Percentiles rank a stretch among this genome's conserved stretches.
Evolutionary conservation across 2,329 filamentous ascomycete species (phyloP).

Genomic region (Diaporthe longicolla): DNA sequence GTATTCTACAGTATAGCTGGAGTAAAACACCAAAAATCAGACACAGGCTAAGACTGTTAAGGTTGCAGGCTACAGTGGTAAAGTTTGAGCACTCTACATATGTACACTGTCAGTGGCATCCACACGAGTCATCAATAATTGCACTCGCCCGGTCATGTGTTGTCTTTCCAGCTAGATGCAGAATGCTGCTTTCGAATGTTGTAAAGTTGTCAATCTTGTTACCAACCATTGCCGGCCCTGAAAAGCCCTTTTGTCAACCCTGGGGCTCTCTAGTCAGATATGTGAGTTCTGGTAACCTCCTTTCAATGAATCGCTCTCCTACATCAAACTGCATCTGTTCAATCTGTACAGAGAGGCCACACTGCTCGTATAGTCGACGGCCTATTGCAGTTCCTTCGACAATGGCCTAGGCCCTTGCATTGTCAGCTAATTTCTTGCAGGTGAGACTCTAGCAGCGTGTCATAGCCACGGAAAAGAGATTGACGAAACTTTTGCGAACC

Average conservation of each 20-base stretch:
- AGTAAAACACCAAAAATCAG: background rate
- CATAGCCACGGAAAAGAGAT: too few species aligned
- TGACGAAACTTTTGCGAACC: background rate
- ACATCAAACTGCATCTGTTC: constrained; percentile 14
- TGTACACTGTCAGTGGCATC: too few species aligned
- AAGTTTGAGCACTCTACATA: background rate
- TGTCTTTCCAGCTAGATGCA: background rate
- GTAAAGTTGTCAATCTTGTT: background rate
- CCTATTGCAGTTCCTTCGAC: constrained; percentile 17
- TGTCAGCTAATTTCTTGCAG: background rate
- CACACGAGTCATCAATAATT: background rate
- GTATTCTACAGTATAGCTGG: background rate
- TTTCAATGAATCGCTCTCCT: background rate
- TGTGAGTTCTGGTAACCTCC: background rate
- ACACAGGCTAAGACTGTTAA: background rate
- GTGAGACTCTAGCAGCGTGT: too few species aligned
- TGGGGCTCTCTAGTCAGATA: background rate
- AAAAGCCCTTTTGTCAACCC: background rate
- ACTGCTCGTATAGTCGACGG: background rate
- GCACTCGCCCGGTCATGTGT: background rate
- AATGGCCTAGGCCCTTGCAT: background rate
- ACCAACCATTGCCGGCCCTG: background rate
- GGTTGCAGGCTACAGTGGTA: too few species aligned
- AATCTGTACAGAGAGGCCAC: constrained; percentile 2
- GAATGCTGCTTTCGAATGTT: background rate